A percentile compares a stretch with the other conserved stretches of the same genome.
Conservation (phyloP, 2,329 filamentous ascomycete species). For the Cercospora brassicicola region DNA sequence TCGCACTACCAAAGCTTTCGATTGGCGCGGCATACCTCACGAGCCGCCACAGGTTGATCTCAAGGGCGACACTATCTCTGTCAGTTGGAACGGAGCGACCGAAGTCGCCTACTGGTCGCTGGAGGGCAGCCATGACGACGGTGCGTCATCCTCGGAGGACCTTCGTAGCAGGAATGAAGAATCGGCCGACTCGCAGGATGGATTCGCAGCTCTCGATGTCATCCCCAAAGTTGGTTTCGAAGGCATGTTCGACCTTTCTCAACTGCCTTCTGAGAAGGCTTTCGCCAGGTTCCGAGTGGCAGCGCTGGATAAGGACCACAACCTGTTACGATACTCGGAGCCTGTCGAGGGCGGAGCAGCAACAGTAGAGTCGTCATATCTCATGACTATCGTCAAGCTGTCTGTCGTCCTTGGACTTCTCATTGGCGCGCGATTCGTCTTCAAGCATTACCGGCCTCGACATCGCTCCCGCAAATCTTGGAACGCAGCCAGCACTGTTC, state of each 20-base stretch:
- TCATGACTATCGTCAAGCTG: conserved; percentile 25
- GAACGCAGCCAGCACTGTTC: conserved; percentile 2
- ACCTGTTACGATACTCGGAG: conserved; percentile 25
- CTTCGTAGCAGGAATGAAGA: conserved; percentile 71
- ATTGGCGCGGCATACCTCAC: conserved; percentile 33
- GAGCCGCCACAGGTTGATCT: conserved; percentile 30
- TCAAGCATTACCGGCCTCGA: conserved; percentile 21
- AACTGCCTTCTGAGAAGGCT: conserved; percentile 2
- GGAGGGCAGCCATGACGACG: conserved; percentile 26
- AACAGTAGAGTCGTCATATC: conserved; percentile 16
- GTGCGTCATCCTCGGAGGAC: conserved; percentile 69
- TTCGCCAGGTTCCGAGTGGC: conserved; percentile 26
- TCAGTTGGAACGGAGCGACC: conserved; percentile 56
- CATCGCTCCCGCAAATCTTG: conserved; percentile 4
- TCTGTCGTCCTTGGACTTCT: conserved; percentile 26
- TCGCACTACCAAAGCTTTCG: conserved; percentile 40
- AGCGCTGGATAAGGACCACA: conserved; percentile 28
- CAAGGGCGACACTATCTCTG: conserved; percentile 44
- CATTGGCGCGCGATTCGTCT: conserved; percentile 19
- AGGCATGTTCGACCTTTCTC: conserved; percentile 25
- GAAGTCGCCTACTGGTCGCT: conserved; percentile 49
- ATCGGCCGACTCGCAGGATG: conserved; percentile 1
- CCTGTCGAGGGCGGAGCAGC: conserved; percentile 4
- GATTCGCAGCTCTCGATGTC: conserved; percentile 24
- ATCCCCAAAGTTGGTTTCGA: conserved; percentile 31